Evolutionary conservation across 2,329 filamentous ascomycete species (phyloP).

Genomic region (Alternaria incomplexa): DNA sequence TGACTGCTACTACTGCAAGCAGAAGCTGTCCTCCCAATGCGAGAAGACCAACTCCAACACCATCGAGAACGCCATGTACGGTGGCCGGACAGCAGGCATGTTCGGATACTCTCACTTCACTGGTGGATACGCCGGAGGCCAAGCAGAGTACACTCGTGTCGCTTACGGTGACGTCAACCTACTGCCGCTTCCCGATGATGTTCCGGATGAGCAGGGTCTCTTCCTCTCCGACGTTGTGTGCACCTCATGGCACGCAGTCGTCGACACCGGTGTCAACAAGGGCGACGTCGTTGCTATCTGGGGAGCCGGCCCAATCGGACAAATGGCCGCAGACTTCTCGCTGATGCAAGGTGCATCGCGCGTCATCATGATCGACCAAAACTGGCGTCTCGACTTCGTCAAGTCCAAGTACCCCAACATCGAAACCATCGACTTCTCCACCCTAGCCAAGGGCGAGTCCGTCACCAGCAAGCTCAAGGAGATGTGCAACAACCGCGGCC

Average conservation of each 20-base stretch:
- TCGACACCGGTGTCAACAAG: constrained; percentile 81
- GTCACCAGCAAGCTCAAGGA: constrained; percentile 77
- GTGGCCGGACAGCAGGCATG: constrained; percentile 72
- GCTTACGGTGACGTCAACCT: constrained; percentile 82
- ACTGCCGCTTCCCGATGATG: constrained; percentile 75
- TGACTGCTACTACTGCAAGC: constrained; percentile 76
- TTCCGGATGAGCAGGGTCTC: constrained; percentile 83
- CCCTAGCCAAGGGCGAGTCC: constrained; percentile 65
- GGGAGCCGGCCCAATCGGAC: constrained; percentile 86
- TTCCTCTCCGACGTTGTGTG: constrained; percentile 81
- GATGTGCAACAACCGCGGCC: constrained; percentile 70
- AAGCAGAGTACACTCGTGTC: constrained; percentile 85
- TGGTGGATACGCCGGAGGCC: constrained; percentile 84
- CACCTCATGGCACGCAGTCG: constrained; percentile 82
- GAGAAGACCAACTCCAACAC: constrained; percentile 79
- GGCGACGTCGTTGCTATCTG: constrained; percentile 82
- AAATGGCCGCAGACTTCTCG: constrained; percentile 73
- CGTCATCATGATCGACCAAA: constrained; percentile 81
- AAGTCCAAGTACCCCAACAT: constrained; percentile 69
- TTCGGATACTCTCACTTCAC: constrained; percentile 72
- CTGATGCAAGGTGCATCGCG: constrained; percentile 74
- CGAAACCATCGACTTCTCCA: constrained; percentile 72
- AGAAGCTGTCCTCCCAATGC: constrained; percentile 80
- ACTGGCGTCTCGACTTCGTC: constrained; percentile 72
- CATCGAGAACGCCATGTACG: constrained; percentile 76